Conservation (phyloP, 345 rosid genomes). For the Cardamine occulta region DNA sequence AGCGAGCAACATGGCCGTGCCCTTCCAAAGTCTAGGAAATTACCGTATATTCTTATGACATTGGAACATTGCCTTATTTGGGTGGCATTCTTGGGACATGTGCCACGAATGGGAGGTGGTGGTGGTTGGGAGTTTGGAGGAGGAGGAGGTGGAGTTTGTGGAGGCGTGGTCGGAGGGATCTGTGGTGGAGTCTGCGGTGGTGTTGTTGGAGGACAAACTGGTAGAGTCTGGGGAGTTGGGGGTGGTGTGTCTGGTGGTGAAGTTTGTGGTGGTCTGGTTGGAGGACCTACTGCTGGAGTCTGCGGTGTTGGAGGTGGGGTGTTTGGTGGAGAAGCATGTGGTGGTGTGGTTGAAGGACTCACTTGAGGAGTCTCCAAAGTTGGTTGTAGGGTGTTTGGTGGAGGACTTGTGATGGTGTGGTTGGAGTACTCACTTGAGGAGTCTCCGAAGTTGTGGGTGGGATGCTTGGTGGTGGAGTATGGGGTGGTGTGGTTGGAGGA, state of each 20-base stretch:
- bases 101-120: neutral
- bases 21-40: conserved; percentile 7
- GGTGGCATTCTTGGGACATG: conserved; percentile 5
- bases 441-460: neutral
- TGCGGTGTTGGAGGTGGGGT: neutral
- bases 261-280: neutral
- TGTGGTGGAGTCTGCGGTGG: neutral
- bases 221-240: neutral
- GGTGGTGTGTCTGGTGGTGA: neutral
- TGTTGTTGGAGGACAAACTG: neutral
- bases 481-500: neutral
- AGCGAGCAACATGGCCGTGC: conserved; percentile 26
- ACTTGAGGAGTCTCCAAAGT: neutral
- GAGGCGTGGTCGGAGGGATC: neutral
- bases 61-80: conserved; percentile 21
- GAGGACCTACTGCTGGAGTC: neutral
- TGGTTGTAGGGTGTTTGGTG: neutral
- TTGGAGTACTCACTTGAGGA: neutral
- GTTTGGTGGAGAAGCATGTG: neutral
- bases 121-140: conserved; percentile 1
- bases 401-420: neutral
- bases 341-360: neutral
- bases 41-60: neutral
- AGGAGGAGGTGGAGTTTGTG: neutral
- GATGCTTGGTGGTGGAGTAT: neutral